These are phyloP conservation scores for Trametes cubensis DNA, from an alignment of 768 basidiomycete species.

Conservation along the genomic window DNA sequence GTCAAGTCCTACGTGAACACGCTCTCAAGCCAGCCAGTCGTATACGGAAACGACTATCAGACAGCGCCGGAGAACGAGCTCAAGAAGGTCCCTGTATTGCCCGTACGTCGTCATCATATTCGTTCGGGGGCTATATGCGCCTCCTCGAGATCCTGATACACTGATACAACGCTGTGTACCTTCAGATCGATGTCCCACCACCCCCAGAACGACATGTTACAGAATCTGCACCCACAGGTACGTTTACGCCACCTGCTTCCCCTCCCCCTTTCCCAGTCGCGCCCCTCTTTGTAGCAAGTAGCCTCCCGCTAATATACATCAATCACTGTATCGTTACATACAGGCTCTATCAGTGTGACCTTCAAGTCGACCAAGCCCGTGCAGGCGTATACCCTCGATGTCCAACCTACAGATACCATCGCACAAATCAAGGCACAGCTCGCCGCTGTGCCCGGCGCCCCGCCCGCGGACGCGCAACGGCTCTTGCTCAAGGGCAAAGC, in stretches of 20 bases:
- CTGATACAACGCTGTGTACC: neutral
- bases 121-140: conserved; percentile 11
- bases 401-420: conserved; percentile 84
- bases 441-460: conserved; percentile 65
- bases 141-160: neutral
- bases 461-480: conserved; percentile 79
- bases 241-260: conserved; percentile 6
- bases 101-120: conserved; percentile 44
- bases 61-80: conserved; percentile 67
- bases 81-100: conserved; percentile 69
- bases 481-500: conserved; percentile 94
- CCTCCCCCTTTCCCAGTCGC: neutral
- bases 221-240: conserved; percentile 38
- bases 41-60: conserved; percentile 75
- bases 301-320: no score
- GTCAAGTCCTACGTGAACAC: conserved; percentile 66
- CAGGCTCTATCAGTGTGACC: conserved; percentile 62
- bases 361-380: conserved; percentile 94
- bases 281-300: neutral
- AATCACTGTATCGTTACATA: neutral
- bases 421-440: conserved; percentile 77
- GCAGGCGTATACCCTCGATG: conserved; percentile 68
- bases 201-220: conserved; percentile 56
- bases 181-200: conserved; percentile 59
- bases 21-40: conserved; percentile 66